These are phyloP conservation scores for Wickerhamiella shivajii DNA, from an alignment of 805 yeast species.

Conservation along the genomic window DNA sequence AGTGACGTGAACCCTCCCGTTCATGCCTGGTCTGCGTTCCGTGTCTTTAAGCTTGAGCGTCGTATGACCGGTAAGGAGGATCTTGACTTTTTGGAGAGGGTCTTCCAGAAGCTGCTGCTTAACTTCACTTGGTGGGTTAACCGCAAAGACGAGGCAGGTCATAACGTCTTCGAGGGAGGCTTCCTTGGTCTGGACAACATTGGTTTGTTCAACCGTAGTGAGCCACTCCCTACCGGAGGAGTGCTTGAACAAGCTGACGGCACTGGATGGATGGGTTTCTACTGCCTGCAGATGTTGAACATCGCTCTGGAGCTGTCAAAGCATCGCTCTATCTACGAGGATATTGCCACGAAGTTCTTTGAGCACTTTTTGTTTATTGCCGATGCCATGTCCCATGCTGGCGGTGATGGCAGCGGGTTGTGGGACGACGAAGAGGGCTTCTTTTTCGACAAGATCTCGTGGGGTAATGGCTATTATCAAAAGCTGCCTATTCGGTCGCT, in stretches of 20 bases:
- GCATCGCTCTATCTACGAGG: constrained; percentile 74
- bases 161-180: constrained; percentile 87
- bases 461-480: constrained; percentile 52
- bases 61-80: constrained; percentile 74
- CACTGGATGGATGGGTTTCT: constrained; percentile 97
- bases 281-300: constrained; percentile 76
- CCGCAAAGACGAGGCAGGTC: constrained; percentile 73
- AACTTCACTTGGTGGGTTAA: constrained; percentile 98
- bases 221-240: constrained; percentile 87
- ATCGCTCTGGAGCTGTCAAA: constrained; percentile 84
- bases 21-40: constrained; percentile 87
- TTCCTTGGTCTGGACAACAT: constrained; percentile 85
- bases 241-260: constrained; percentile 85
- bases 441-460: constrained; percentile 78
- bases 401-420: constrained; percentile 43
- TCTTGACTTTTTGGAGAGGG: constrained; percentile 72
- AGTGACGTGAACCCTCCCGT: constrained; percentile 95
- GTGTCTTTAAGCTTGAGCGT: constrained; percentile 77
- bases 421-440: constrained; percentile 88
- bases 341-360: constrained; percentile 84
- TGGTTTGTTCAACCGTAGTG: constrained; percentile 84
- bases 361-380: constrained; percentile 86
- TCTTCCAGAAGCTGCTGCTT: constrained; percentile 74
- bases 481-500: constrained; percentile 74
- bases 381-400: constrained; percentile 70